A percentile compares a stretch with the other conserved stretches of the same genome.
phyloP scores from a whole-genome alignment of 768 basidiomycete species.

The Xerocomellus intermedius region DNA sequence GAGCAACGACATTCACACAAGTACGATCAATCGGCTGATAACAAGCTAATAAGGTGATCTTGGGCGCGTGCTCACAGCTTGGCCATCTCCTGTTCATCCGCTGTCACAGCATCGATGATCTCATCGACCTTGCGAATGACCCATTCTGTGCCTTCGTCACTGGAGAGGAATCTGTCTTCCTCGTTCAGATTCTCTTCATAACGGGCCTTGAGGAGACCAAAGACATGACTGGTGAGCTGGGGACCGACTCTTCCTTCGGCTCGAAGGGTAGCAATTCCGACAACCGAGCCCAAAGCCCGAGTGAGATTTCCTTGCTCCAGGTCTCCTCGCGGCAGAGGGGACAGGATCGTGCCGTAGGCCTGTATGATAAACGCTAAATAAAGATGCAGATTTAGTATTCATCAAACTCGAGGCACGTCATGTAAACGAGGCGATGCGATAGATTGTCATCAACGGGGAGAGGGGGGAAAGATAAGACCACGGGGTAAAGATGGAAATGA shows the following conservation, averaged over 20 bases:
- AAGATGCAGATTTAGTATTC: constrained; percentile 24
- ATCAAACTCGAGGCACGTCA: constrained; percentile 35
- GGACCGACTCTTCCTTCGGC: constrained; percentile 84
- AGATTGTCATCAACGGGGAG: constrained; percentile 26
- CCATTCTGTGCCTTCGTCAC: constrained; percentile 88
- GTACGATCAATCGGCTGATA: constrained; percentile 32
- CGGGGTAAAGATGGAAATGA: constrained; percentile 31
- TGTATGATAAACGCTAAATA: constrained; percentile 81
- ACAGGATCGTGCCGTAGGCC: constrained; percentile 74
- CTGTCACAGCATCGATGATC: constrained; percentile 70
- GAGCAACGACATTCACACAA: constrained; percentile 14
- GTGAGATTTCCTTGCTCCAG: constrained; percentile 80
- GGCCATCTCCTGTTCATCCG: constrained; percentile 41
- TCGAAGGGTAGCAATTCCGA: constrained; percentile 82
- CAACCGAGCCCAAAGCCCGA: constrained; percentile 78
- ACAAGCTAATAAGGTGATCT: constrained; percentile 28
- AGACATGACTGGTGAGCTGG: constrained; percentile 85
- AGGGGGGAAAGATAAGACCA: constrained; percentile 32
- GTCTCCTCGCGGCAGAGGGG: constrained; percentile 69
- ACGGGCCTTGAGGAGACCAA: constrained; percentile 86
- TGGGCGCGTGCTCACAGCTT: constrained; percentile 52
- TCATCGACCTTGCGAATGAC: constrained; percentile 80
- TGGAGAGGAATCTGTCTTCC: constrained; percentile 79
- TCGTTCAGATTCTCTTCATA: constrained; percentile 53
- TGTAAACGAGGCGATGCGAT: constrained; percentile 29